Conservation (phyloP, 176 grass and related monocot species). For the Cenchrus fungigraminus region DNA sequence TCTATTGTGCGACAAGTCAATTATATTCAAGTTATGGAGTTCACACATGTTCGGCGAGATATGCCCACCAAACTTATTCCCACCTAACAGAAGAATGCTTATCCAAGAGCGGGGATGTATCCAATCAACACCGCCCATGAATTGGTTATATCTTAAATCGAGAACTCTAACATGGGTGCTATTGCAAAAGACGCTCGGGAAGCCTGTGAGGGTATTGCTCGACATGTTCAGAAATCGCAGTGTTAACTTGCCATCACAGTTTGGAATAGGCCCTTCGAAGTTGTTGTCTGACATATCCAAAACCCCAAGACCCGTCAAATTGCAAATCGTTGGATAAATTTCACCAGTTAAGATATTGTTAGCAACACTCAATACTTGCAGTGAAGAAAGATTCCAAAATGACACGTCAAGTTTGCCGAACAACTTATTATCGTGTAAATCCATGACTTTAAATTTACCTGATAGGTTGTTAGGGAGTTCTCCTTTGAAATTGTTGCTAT, state of each 20-base stretch:
- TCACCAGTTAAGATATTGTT: too few species aligned
- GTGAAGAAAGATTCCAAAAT: too few species aligned
- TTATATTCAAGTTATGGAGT: too few species aligned
- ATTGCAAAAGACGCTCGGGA: background rate
- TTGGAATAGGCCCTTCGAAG: background rate
- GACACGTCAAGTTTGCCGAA: too few species aligned
- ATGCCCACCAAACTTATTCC: slow-evolving; percentile 31
- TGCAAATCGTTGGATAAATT: background rate
- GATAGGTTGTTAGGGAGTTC: too few species aligned
- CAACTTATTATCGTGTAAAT: too few species aligned
- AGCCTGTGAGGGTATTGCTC: slow-evolving; percentile 11
- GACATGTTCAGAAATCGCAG: background rate
- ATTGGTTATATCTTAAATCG: slow-evolving; percentile 24
- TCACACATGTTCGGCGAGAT: background rate
- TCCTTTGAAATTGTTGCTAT: too few species aligned
- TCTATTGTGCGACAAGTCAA: too few species aligned
- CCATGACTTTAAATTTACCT: too few species aligned
- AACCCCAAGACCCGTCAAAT: rapidly evolving
- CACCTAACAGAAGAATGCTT: background rate
- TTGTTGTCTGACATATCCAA: slow-evolving; percentile 38
- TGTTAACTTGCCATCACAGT: background rate
- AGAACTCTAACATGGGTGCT: background rate
- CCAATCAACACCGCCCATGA: slow-evolving; percentile 7
- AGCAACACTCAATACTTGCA: too few species aligned
- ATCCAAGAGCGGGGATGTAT: background rate